These are phyloP conservation scores for Inga leiocalycina DNA, from an alignment of 306 rosid species.

Conservation along the genomic window DNA sequence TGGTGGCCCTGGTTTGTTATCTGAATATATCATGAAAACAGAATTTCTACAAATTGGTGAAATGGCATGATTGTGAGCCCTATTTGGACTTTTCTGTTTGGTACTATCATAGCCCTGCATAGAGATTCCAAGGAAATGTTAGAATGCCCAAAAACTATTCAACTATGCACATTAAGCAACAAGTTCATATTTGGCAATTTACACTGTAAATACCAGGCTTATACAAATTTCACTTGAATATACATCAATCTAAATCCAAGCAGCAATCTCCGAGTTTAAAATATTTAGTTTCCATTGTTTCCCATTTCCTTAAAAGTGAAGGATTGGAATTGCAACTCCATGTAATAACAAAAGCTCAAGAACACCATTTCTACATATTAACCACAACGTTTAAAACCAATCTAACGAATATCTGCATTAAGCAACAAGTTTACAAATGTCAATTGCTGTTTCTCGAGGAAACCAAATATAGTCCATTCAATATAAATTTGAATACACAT, in stretches of 20 bases:
- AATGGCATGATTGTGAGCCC: constrained; percentile 24
- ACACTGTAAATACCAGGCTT: neutral
- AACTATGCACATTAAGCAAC: constrained; percentile 5
- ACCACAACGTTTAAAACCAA: neutral
- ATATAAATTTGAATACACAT: neutral
- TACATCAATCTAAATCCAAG: neutral
- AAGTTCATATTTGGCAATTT: neutral
- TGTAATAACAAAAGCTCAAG: neutral
- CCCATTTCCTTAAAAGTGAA: neutral
- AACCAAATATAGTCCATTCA: neutral
- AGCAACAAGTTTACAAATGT: neutral
- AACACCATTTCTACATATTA: constrained; percentile 3
- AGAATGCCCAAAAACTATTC: neutral
- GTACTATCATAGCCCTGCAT: constrained; percentile 51
- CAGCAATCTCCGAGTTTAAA: constrained; percentile 3
- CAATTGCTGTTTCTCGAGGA: constrained; percentile 4
- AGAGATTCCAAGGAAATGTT: constrained; percentile 25
- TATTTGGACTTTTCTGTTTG: constrained; percentile 44
- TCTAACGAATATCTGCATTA: neutral
- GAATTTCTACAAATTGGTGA: constrained; percentile 48
- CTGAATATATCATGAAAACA: constrained; percentile 38
- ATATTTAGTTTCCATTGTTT: neutral
- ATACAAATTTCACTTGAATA: neutral
- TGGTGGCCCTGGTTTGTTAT: constrained; percentile 43
- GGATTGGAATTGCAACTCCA: constrained; percentile 2